phyloP scores from a whole-genome alignment of 2,329 filamentous ascomycete genomes.

The Lomentospora prolificans region DNA sequence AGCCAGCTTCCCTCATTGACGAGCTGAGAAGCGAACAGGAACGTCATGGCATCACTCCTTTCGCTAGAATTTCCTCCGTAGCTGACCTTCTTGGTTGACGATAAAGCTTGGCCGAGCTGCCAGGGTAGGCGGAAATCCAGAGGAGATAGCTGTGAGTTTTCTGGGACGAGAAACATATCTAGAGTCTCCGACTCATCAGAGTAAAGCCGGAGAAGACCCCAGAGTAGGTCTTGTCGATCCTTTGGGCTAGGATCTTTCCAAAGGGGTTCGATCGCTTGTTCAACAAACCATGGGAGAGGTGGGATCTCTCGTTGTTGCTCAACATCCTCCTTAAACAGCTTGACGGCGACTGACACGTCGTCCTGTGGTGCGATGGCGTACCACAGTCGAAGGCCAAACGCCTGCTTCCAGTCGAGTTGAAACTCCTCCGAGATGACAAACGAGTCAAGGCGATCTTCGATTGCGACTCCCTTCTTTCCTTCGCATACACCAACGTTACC shows the following conservation, averaged over 20 bases:
- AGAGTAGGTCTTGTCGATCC: slow-evolving; percentile 66
- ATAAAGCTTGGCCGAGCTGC: slow-evolving; percentile 67
- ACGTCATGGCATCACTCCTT: slow-evolving; percentile 56
- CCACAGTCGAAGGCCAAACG: slow-evolving; percentile 86
- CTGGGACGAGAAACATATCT: slow-evolving; percentile 63
- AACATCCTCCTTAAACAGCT: slow-evolving; percentile 65
- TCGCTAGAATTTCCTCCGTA: slow-evolving; percentile 44
- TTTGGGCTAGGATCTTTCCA: slow-evolving; percentile 52
- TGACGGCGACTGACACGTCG: slow-evolving; percentile 61
- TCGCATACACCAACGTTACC: slow-evolving; percentile 80
- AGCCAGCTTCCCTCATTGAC: slow-evolving; percentile 56
- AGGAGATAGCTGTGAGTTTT: slow-evolving; percentile 65
- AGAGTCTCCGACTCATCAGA: slow-evolving; percentile 48
- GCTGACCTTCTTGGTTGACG: slow-evolving; percentile 36
- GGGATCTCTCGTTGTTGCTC: slow-evolving; percentile 58
- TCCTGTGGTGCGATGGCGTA: slow-evolving; percentile 65
- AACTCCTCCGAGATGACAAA: slow-evolving; percentile 81
- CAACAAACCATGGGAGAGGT: slow-evolving; percentile 63
- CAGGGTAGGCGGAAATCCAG: slow-evolving; percentile 71
- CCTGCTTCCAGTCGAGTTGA: slow-evolving; percentile 82
- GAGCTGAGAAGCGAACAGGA: slow-evolving; percentile 56
- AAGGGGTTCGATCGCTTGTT: slow-evolving; percentile 44
- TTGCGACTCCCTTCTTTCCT: slow-evolving; percentile 60
- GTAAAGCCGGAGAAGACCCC: slow-evolving; percentile 78
- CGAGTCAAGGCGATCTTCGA: slow-evolving; percentile 70